These are phyloP conservation scores for Umbelopsis sp. DNA, from an alignment of 192 early-diverging fungal genomes.

Conservation along the genomic window DNA sequence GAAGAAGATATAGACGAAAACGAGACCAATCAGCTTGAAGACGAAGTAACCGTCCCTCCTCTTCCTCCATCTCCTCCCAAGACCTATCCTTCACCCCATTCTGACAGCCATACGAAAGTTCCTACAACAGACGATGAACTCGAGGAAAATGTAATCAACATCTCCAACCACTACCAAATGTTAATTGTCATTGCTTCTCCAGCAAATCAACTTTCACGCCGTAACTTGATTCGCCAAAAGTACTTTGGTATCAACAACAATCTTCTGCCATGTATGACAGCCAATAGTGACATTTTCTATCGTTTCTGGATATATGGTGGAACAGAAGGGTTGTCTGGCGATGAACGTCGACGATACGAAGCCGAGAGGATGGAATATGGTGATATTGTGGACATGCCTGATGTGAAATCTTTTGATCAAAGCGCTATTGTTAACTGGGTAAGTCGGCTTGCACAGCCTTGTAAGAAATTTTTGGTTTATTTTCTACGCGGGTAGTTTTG, in stretches of 20 bases:
- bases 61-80: background rate
- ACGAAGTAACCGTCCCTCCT: background rate
- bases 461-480: background rate
- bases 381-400: constrained; percentile 39
- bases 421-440: constrained; percentile 29
- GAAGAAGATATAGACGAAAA: background rate
- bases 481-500: background rate
- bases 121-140: background rate
- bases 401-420: constrained; percentile 19
- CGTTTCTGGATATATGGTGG: constrained; percentile 47
- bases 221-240: constrained; percentile 50
- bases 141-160: constrained; percentile 27
- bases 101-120: constrained; percentile 1
- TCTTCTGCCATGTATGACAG: constrained; percentile 49
- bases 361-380: constrained; percentile 58
- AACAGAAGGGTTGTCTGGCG: constrained; percentile 17
- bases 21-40: background rate
- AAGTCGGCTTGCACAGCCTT: background rate
- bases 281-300: constrained; percentile 44
- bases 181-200: constrained; percentile 52
- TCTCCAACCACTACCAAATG: constrained; percentile 43
- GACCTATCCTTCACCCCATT: constrained; percentile 13
- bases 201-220: constrained; percentile 37
- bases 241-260: constrained; percentile 59
- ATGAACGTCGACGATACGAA: constrained; percentile 35